Base-by-base conservation (phyloP, 2,329 filamentous ascomycete genomes). In the Trichoderma endophyticum region DNA sequence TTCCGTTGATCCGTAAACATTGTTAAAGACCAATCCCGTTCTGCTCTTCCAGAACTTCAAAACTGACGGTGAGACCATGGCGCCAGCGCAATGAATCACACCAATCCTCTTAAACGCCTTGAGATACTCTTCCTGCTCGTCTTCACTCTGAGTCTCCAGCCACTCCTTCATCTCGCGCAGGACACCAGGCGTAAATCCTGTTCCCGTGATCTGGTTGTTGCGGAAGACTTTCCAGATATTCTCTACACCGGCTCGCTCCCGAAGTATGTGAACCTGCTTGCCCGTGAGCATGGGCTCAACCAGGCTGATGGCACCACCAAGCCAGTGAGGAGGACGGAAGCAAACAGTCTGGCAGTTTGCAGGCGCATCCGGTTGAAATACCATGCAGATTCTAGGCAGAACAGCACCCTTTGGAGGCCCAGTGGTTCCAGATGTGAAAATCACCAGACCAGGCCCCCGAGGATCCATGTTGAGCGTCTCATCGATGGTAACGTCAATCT, bases 321-420 rank as follows among this genome's bases (percentile, higher is more conserved):
- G 60, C 76, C 76, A 77, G 48, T 76, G 73, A 4, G 71, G 64
- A 3, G 76, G 74, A 3, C 75, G 74, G 59, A 69, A 75, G 56
- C 66, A 72, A 48, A 77, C 24, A 7, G 71, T 64, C 12, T 70
- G 69, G 48, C 62, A 63, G 9, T 67, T 71, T 18, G 70, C 54
- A 6, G 66, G 32, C 2, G 65, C 71, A 7, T 71, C 51, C 0
- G 60, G 61, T 3, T 43, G 24, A 18, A 63, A 66, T 2, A 51
- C 48, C 21, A 72, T 61, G 59, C 64, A 74, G 15, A 51, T 51
- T 18, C 72, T 56, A 3, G 74, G 74, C 74, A 97, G 83, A 24
- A 93, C 86, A 1, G 94, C 92, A 72, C 81, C 84, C 74, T 86
- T 86, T 4, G 85, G 84, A 0, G 80, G 75, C 5, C 83, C 83